Percentiles rank a stretch among this genome's conserved stretches.
Conservation (phyloP, 306 rosid genomes). For the Ceratonia siliqua region DNA sequence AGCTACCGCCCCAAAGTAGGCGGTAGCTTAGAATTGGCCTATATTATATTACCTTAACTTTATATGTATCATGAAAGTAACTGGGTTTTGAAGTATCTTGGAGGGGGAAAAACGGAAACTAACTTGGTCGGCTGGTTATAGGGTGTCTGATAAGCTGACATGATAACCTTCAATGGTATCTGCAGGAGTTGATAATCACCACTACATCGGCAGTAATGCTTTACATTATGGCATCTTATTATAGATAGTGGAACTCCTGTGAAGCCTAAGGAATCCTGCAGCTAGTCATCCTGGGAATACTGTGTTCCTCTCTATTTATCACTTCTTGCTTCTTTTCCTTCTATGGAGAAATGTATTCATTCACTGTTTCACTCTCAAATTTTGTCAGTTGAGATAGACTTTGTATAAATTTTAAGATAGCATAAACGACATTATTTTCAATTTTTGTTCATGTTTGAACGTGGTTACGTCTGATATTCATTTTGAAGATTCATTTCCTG, state of each 20-base stretch:
- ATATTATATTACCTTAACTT: not conserved
- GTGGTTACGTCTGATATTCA: not conserved
- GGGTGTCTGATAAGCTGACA: slow-evolving; percentile 27
- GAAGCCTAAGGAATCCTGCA: slow-evolving; percentile 25
- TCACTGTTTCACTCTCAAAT: slow-evolving; percentile 27
- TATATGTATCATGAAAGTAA: no score
- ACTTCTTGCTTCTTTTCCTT: not conserved
- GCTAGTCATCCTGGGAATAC: slow-evolving; percentile 23
- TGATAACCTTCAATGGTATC: slow-evolving; percentile 21
- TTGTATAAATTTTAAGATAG: not conserved
- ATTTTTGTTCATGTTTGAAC: not conserved
- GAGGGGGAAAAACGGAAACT: no score
- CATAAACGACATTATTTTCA: slow-evolving; percentile 3
- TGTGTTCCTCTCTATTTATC: not conserved
- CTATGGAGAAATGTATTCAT: not conserved
- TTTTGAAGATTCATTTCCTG: not conserved
- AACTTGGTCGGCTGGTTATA: no score
- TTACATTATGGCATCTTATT: slow-evolving; percentile 71
- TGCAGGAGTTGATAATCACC: slow-evolving; percentile 88
- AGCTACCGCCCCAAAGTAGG: no score
- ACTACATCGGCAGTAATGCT: slow-evolving; percentile 68
- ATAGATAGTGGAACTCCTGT: slow-evolving; percentile 56
- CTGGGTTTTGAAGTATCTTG: no score
- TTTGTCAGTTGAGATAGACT: slow-evolving; percentile 36
- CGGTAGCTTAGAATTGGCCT: no score